A percentile compares a stretch with the other conserved stretches of the same genome.
Conservation (phyloP, 2,329 filamentous ascomycete genomes). For the Alternaria sp. region DNA sequence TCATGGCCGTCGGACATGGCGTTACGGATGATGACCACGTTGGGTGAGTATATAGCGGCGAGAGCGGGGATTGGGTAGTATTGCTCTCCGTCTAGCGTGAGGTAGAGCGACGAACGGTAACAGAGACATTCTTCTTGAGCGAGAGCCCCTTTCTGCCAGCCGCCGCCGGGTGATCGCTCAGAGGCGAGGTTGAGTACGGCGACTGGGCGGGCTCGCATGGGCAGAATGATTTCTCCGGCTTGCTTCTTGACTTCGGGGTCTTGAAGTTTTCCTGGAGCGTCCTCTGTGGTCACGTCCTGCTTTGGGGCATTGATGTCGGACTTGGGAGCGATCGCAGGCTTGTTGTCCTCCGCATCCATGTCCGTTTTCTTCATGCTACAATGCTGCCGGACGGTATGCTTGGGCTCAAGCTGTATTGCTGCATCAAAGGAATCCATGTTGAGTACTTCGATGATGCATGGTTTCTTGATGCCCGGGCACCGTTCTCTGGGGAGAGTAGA, state of each 20-base stretch:
- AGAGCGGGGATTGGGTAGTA: slow-evolving; percentile 62
- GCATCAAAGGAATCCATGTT: slow-evolving; percentile 45
- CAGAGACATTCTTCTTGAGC: slow-evolving; percentile 75
- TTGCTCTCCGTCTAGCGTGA: slow-evolving; percentile 54
- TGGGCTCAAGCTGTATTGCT: slow-evolving; percentile 35
- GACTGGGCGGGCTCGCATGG: slow-evolving; percentile 46
- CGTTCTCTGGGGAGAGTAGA: slow-evolving; percentile 20
- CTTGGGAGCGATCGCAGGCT: background rate
- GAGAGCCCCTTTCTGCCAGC: slow-evolving; percentile 65
- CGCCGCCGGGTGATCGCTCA: slow-evolving; percentile 63
- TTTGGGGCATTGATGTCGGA: background rate
- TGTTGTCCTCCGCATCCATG: background rate
- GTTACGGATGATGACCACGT: slow-evolving; percentile 64
- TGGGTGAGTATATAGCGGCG: slow-evolving; percentile 65
- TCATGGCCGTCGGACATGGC: slow-evolving; percentile 56
- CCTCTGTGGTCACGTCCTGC: background rate
- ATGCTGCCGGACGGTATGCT: slow-evolving; percentile 19
- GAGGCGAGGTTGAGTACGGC: slow-evolving; percentile 72
- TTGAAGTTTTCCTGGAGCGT: background rate
- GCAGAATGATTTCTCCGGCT: background rate
- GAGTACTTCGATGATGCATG: slow-evolving; percentile 35
- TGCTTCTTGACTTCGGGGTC: background rate
- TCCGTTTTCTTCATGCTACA: background rate
- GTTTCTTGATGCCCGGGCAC: slow-evolving; percentile 33
- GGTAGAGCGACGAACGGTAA: slow-evolving; percentile 64